Conservation (phyloP, 306 rosid genomes). For the Prunus dulcis region DNA sequence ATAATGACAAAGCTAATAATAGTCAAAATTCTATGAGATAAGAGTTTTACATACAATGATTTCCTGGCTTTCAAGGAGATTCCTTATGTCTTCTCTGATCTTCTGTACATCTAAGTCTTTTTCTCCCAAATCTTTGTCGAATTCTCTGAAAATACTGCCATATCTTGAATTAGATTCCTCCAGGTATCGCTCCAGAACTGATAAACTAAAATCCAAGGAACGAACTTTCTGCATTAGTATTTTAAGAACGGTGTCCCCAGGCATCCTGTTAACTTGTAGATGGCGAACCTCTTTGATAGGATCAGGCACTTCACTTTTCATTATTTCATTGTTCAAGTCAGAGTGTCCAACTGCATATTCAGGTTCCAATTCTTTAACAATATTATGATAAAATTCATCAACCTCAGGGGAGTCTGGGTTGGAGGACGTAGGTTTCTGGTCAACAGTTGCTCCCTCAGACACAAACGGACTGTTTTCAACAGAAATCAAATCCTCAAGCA, state of each 20-base stretch:
- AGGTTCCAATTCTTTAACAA: constrained; percentile 33
- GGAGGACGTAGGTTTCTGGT: constrained; percentile 39
- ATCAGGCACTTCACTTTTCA: constrained; percentile 51
- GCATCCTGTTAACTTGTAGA: constrained; percentile 87
- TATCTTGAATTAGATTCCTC: constrained; percentile 77
- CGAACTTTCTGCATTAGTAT: constrained; percentile 95
- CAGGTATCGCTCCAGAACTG: constrained; percentile 80
- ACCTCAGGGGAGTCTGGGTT: constrained; percentile 42
- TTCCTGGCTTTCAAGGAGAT: constrained; percentile 53
- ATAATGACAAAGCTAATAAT: not conserved
- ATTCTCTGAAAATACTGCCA: constrained; percentile 62
- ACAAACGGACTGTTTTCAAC: constrained; percentile 41
- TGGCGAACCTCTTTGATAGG: constrained; percentile 68
- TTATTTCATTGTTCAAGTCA: constrained; percentile 40
- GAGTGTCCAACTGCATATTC: constrained; percentile 36
- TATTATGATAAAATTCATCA: constrained; percentile 33
- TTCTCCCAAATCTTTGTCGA: constrained; percentile 60
- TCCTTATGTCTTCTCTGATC: constrained; percentile 52
- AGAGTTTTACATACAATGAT: constrained; percentile 54
- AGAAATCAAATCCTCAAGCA: constrained; percentile 87
- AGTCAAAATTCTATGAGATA: constrained; percentile 8
- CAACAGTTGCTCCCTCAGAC: constrained; percentile 49
- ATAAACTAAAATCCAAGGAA: constrained; percentile 67
- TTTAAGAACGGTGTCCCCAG: constrained; percentile 95
- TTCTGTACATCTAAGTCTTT: constrained; percentile 56